Base-by-base conservation (phyloP, 768 basidiomycete species). In the Boletus rex-veris region DNA sequence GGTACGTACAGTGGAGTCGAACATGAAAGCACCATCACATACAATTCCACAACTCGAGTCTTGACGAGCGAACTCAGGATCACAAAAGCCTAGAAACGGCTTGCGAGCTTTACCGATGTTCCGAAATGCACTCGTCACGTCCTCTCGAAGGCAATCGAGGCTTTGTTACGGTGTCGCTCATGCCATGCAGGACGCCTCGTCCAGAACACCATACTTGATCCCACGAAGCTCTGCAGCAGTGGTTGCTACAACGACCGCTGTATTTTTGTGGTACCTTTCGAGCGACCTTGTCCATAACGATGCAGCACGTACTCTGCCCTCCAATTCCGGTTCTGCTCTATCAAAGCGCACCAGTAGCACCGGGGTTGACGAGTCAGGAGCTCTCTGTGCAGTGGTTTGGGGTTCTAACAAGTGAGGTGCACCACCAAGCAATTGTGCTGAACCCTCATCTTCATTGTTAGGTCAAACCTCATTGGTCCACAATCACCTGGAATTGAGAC, bases 401-500 rank as follows among this genome's bases (percentile, higher is more conserved):
- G 88, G 89, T 37, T 87, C 87, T 18, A 91, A 90, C 62, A 80
- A 70, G 88, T 86, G 64, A 59, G 77, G 65, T 37, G 45, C 26
- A 49, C 7, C 41, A 41, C 28, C 16, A 38, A 14, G 19, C 35
- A 52, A 35, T 31, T 16, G 14, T 45, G 4, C 26, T 15, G 18
- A 19, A 19, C 50, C n/a, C 53, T 39, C 39, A 43, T 55, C 30
- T 52, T 33, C 30, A 46, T 28, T 24, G 50, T 45, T 48, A 86
- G 85, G 64, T 75, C 74, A 18, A 76, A 75, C 47, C 61, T 77
- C 11, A 68, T 84, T 19, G 69, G 74, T 33, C 76, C 77, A 5
- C 73, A 73, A 19, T 65, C 62, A n/a, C 63, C 73, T 12, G 62
- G 62, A 11, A 62, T 68, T 12, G 78, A 77, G 7, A 60, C 70